A percentile compares a stretch with the other conserved stretches of the same genome.
These are phyloP conservation scores for Pluteus cervinus DNA, from an alignment of 768 basidiomycete genomes.

Conservation along the genomic window DNA sequence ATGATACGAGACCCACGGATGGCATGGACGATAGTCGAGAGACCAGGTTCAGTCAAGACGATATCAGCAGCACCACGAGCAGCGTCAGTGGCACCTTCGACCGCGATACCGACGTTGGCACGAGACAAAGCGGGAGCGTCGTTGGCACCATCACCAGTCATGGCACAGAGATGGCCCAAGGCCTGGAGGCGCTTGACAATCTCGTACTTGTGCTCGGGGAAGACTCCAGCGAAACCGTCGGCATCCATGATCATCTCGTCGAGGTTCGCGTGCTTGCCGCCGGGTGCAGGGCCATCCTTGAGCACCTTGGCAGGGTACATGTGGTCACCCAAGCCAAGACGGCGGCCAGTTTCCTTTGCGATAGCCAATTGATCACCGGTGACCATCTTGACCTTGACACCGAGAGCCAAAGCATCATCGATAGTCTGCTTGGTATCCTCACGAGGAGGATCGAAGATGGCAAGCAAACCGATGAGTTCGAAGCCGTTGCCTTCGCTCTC, in stretches of 20 bases:
- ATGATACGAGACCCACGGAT: constrained; percentile 98
- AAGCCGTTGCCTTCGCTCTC: constrained; percentile 95
- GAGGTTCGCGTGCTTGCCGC: constrained; percentile 74
- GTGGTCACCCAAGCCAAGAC: constrained; percentile 96
- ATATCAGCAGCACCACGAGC: constrained; percentile 99
- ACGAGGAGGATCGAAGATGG: constrained; percentile 97
- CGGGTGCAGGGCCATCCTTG: constrained; percentile 90
- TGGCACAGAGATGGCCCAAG: constrained; percentile 93
- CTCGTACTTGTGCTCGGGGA: constrained; percentile 99
- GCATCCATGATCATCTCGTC: constrained; percentile 99
- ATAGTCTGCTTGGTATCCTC: constrained; percentile 99
- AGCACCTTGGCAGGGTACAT: constrained; percentile 99
- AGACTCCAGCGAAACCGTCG: constrained; percentile 98
- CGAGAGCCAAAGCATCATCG: constrained; percentile 92
- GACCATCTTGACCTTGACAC: constrained; percentile 99
- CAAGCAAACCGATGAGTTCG: constrained; percentile 93
- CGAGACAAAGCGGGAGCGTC: constrained; percentile 97
- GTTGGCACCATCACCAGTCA: constrained; percentile 99
- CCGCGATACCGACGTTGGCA: constrained; percentile 99
- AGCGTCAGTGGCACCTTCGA: constrained; percentile 98
- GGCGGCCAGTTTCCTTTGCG: constrained; percentile 97
- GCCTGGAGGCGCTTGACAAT: constrained; percentile 98
- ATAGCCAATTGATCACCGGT: constrained; percentile 99
- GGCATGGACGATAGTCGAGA: constrained; percentile 98
- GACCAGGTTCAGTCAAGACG: constrained; percentile 95